Percentiles rank a stretch among this genome's conserved stretches.
These are phyloP conservation scores for Chytridium lagenaria DNA, from an alignment of 371 early-diverging fungal genomes.

Conservation along the genomic window DNA sequence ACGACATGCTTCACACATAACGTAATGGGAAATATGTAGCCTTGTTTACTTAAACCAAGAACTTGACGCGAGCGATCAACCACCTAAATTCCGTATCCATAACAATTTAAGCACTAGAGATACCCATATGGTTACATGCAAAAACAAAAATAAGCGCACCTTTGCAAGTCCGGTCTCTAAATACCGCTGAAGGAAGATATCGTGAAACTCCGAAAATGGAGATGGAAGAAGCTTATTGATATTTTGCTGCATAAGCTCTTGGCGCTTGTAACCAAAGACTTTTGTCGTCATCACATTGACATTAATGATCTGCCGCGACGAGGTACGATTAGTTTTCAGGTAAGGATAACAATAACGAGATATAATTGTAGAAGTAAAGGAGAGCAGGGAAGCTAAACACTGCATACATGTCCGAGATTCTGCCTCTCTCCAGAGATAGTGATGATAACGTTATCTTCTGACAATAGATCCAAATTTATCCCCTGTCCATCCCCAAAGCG, in stretches of 20 bases:
- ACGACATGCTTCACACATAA: slow-evolving; percentile 45
- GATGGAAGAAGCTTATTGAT: slow-evolving; percentile 45
- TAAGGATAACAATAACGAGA: no score
- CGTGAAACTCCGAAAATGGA: slow-evolving; percentile 49
- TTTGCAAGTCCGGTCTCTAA: slow-evolving; percentile 51
- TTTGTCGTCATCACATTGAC: slow-evolving; percentile 12
- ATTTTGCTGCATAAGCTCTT: slow-evolving; percentile 40
- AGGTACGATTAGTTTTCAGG: no score
- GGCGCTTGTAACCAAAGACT: slow-evolving; percentile 34
- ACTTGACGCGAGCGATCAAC: slow-evolving; percentile 48
- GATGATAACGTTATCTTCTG: slow-evolving; percentile 37
- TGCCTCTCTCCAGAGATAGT: slow-evolving; percentile 43
- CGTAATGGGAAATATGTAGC: slow-evolving; percentile 36
- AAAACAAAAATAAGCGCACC: no score
- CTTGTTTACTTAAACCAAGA: slow-evolving; percentile 37
- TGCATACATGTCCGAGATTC: slow-evolving; percentile 31
- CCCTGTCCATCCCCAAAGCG: not conserved
- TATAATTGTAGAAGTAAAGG: not conserved
- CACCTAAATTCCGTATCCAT: no score
- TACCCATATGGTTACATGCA: no score
- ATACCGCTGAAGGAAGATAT: slow-evolving; percentile 39
- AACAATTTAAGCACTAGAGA: no score
- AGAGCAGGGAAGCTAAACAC: no score
- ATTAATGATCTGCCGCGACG: not conserved
- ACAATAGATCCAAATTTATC: slow-evolving; percentile 23